These are phyloP conservation scores for Pholiota microspora DNA, from an alignment of 768 basidiomycete genomes.

Conservation along the genomic window DNA sequence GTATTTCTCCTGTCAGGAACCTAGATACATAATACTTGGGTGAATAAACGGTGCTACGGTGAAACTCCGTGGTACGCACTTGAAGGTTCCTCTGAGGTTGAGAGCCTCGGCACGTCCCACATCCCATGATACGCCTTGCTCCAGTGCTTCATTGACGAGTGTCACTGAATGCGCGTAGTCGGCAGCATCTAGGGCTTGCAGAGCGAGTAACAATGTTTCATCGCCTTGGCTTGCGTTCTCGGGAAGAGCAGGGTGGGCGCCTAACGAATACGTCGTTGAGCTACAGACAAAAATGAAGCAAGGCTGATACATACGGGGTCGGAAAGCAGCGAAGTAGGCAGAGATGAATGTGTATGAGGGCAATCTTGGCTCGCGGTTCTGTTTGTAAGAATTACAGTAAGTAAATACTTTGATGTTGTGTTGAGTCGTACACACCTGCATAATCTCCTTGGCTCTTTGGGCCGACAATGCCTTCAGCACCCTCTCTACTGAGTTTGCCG, in stretches of 20 bases:
- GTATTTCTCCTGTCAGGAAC: constrained; percentile 85
- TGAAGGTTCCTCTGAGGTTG: constrained; percentile 95
- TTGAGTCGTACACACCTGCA: constrained; percentile 47
- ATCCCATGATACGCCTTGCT: constrained; percentile 80
- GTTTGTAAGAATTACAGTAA: constrained; percentile 19
- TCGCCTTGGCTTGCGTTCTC: constrained; percentile 79
- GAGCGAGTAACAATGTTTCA: constrained; percentile 73
- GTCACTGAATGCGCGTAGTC: constrained; percentile 83
- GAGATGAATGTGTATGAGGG: constrained; percentile 91
- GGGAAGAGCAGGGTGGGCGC: constrained; percentile 68
- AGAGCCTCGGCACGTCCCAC: constrained; percentile 80
- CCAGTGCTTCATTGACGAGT: constrained; percentile 80
- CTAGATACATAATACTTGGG: too few relatives aligned
- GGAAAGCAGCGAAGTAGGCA: constrained; percentile 97
- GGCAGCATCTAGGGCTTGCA: constrained; percentile 79
- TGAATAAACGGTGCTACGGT: neutral
- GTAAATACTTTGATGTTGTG: neutral
- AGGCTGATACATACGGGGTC: constrained; percentile 58
- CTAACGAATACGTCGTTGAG: constrained; percentile 30
- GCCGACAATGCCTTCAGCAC: constrained; percentile 82
- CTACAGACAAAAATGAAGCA: neutral
- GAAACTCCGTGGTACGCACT: constrained; percentile 44
- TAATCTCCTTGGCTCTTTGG: constrained; percentile 69
- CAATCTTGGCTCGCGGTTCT: constrained; percentile 69
- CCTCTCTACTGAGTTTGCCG: constrained; percentile 85